Conservation (phyloP, 768 basidiomycete genomes). For the Mycena albidolilacea region DNA sequence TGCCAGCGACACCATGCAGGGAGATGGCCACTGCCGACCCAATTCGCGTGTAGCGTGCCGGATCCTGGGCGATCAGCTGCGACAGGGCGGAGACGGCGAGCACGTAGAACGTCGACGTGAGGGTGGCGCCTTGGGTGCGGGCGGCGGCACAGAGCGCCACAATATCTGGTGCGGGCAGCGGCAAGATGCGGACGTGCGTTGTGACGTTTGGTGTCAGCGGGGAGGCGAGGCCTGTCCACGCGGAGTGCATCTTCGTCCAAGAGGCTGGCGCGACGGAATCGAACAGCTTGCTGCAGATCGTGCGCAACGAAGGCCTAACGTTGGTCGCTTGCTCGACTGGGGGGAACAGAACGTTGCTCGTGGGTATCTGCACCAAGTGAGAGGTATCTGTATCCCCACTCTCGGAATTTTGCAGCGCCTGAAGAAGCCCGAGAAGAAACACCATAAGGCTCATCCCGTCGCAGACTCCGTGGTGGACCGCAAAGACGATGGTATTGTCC, state of each 20-base stretch:
- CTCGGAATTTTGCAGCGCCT: slow-evolving; percentile 37
- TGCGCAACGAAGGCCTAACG: slow-evolving; percentile 26
- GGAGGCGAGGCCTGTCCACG: slow-evolving; percentile 24
- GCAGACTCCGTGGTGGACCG: slow-evolving; percentile 48
- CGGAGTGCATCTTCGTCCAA: slow-evolving; percentile 8
- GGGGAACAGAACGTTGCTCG: not conserved
- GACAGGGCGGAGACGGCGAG: slow-evolving; percentile 21
- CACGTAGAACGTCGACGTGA: slow-evolving; percentile 22
- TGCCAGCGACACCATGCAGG: slow-evolving; percentile 18
- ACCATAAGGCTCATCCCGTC: slow-evolving; percentile 50
- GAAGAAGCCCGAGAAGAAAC: slow-evolving; percentile 45
- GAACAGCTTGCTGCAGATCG: not conserved
- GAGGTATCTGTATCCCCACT: not conserved
- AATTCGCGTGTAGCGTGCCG: slow-evolving; percentile 12
- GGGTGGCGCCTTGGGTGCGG: slow-evolving; percentile 29
- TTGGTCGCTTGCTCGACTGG: slow-evolving; percentile 15
- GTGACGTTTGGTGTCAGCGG: not conserved
- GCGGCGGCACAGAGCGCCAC: slow-evolving; percentile 3
- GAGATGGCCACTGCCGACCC: slow-evolving; percentile 17
- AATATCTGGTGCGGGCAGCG: slow-evolving; percentile 7
- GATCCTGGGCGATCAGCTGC: slow-evolving; percentile 7
- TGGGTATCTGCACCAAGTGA: slow-evolving; percentile 11
- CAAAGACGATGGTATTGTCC: slow-evolving; percentile 46
- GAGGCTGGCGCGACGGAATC: slow-evolving; percentile 8
- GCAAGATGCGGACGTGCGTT: slow-evolving; percentile 15